Base-by-base conservation (phyloP, 78 protist species). In the Tieghemostelium lacteum region DNA sequence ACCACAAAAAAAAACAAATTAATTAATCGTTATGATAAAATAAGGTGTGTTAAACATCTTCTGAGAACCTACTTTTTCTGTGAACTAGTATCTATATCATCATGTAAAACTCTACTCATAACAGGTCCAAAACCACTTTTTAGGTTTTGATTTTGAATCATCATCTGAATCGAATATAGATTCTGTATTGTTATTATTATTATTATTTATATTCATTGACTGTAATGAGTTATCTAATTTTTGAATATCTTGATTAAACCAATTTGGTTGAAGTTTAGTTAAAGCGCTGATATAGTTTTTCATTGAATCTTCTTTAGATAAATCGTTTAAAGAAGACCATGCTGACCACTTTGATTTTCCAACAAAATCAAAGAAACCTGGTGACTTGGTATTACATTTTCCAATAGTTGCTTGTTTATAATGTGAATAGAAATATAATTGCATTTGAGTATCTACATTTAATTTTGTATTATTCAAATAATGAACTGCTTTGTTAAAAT, bases 381-480 rank as follows among this genome's bases (percentile, higher is more conserved):
- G 89, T 69, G 62, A 42, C 45, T 83, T 83, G 36, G 89, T 83
- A 69, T 83, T 83, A 33, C 75, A 69, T 36, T 69, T 49, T 10
- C 89, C 89, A 22, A 54, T n/a, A 22, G 89, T 83, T 1, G 89
- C 89, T 58, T 83, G 89, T 58, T 83, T 83, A 31, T 26, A 83
- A 34, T 69, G 74, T 50, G 67, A 39, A 83, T 83, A 83, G 17
- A 83, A 69, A 58, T 57, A 83, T 66, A 83, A 57, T 69, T 83
- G 89, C 31, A 69, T 45, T 66, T 83, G 78, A 58, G 66, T 52
- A 19, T 55, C 58, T 16, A 83, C 4, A 22, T 26, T 34, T 37
- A 73, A 24, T 49, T 67, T 66, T 3, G 66, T 83, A 26, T 66
- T 66, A 40, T 50, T 42, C 19, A 83, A 20, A 83, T 69, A 83